Base-by-base conservation (phyloP, 805 yeast species). In the Kodamaea sagamina region DNA sequence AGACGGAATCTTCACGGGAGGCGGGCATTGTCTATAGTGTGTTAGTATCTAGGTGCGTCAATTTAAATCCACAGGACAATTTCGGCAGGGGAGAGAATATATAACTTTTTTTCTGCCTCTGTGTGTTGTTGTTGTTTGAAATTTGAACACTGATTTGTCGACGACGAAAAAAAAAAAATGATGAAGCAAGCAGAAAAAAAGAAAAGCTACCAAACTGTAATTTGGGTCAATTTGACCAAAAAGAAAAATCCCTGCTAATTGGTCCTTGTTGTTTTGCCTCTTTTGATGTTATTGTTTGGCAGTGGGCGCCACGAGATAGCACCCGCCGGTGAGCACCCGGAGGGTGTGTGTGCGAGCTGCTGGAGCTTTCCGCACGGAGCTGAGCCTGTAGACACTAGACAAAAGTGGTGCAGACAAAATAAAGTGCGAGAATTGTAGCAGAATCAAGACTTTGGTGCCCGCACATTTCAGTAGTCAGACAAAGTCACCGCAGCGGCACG, bases 1-100 rank as follows among this genome's bases (percentile, higher is more conserved):
- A 92, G 61, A 93, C 96, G 63, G 95, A 88, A 75, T 93, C 96
- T 84, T 93, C 98, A 79, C 97, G 95, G 63, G 92, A 79, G 69
- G 79, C 76, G 59, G 90, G 78, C 89, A 84, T 82, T 62, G 58
- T 54, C 16, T 10, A 17, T n/a, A 8, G 38, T 19, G 17, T 11
- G 49, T 46, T 42, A 42, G 45, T 42, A 42, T 42, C 22, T 16
- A 21, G 26, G 13, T 36, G 24, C 29, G 39, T 37, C 34, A 17
- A 37, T 28, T 27, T 5, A 29, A 29, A 13, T 26, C 29, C 39
- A 36, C 24, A 21, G 24, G 24, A 21, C 24, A 21, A 21, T 21
- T 21, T 21, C 24, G 24, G 24, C 24, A 6, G 25, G 22, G n/a
- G 18, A 36, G 12, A 25, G 36, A 21, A 38, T 27, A 29, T 19